A percentile compares a stretch with the other conserved stretches of the same genome.
Evolutionary conservation across 148 eudicot species (phyloP).

Genomic region (Diospyros kaki): DNA sequence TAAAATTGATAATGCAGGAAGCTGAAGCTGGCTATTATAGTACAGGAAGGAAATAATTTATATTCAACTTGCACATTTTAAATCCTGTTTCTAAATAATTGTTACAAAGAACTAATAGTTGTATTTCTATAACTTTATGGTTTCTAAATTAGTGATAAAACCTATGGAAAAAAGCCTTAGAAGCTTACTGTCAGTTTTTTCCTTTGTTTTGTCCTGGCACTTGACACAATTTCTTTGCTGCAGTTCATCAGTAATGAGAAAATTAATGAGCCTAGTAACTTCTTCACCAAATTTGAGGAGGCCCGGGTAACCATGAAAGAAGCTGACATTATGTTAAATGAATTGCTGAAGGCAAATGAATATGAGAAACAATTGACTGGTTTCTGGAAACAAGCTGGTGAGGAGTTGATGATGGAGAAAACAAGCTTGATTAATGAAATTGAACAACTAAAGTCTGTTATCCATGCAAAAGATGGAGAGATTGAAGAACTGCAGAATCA

Average conservation of each 20-base stretch:
- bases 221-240: neutral
- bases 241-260: slow-evolving; percentile 26
- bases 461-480: slow-evolving; percentile 28
- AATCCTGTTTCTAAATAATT: neutral
- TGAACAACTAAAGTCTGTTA: slow-evolving; percentile 31
- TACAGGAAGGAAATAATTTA: slow-evolving; percentile 21
- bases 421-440: slow-evolving; percentile 37
- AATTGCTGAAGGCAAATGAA: slow-evolving; percentile 43
- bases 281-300: slow-evolving; percentile 45
- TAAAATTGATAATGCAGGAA: slow-evolving; percentile 12
- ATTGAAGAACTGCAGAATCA: slow-evolving; percentile 28
- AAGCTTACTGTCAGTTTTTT: neutral
- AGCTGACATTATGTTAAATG: slow-evolving; percentile 51
- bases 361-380: slow-evolving; percentile 33
- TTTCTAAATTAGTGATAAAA: too few relatives aligned
- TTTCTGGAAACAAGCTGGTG: slow-evolving; percentile 45
- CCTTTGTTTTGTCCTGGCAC: neutral
- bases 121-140: neutral
- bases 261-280: slow-evolving; percentile 18
- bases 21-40: slow-evolving; percentile 16
- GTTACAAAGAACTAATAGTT: neutral
- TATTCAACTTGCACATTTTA: neutral
- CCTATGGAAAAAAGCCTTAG: neutral
- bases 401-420: slow-evolving; percentile 41
- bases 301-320: slow-evolving; percentile 47